Evolutionary conservation across 2,329 filamentous ascomycete species (phyloP).

Genomic region (Zalaria obscura): DNA sequence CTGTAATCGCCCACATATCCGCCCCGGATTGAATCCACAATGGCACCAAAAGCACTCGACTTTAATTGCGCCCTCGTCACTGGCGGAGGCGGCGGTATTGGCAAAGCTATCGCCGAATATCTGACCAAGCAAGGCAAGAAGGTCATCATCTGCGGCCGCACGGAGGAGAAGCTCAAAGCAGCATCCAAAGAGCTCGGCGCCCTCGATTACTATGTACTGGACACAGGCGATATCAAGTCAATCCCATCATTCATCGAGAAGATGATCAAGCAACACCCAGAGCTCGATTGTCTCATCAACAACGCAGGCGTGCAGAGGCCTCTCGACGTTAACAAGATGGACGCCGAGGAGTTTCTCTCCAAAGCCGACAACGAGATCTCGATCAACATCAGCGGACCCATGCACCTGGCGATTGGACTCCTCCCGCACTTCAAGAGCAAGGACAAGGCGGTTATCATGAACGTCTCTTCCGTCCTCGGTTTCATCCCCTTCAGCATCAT

Average conservation of each 20-base stretch:
- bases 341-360: constrained; percentile 25
- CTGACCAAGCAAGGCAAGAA: constrained; percentile 33
- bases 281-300: constrained; percentile 45
- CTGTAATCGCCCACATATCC: too few relatives aligned
- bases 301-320: constrained; percentile 44
- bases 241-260: constrained; percentile 32
- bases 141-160: constrained; percentile 40
- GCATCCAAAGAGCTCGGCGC: constrained; percentile 31
- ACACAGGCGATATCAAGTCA: constrained; percentile 31
- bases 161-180: constrained; percentile 36
- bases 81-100: constrained; percentile 39
- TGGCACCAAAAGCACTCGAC: constrained; percentile 12
- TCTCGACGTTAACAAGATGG: constrained; percentile 28
- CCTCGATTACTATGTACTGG: constrained; percentile 36
- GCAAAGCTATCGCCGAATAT: constrained; percentile 33
- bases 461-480: constrained; percentile 40
- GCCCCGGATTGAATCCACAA: not conserved
- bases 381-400: constrained; percentile 43
- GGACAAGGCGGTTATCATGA: constrained; percentile 32
- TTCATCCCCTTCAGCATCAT: constrained; percentile 38
- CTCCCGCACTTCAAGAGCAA: constrained; percentile 36
- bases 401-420: constrained; percentile 38
- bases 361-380: constrained; percentile 44
- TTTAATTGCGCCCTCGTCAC: constrained; percentile 35
- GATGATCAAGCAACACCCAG: constrained; percentile 35